Percentiles rank a stretch among this genome's conserved stretches.
These are phyloP conservation scores for Paracoccidioides lutzii DNA, from an alignment of 2,329 filamentous ascomycete genomes.

Conservation along the genomic window DNA sequence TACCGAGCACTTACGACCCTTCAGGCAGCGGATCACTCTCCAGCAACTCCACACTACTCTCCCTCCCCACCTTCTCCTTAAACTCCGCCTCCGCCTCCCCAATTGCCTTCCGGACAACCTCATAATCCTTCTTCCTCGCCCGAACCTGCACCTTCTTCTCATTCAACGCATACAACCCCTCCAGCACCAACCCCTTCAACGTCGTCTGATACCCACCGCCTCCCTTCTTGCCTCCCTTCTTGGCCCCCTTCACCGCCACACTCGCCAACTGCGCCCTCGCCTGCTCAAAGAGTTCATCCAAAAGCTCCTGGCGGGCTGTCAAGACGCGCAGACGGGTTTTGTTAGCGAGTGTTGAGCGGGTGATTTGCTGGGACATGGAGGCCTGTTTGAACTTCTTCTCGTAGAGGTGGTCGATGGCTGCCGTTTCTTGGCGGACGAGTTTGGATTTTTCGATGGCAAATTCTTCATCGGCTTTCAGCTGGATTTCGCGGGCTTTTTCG, in stretches of 20 bases:
- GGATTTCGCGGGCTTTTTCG: slow-evolving; percentile 94
- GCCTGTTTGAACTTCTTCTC: slow-evolving; percentile 99
- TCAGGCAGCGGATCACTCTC: slow-evolving; percentile 69
- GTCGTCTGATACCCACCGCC: slow-evolving; percentile 57
- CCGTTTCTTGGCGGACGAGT: slow-evolving; percentile 89
- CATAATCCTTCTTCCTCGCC: slow-evolving; percentile 67
- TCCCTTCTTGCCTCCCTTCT: slow-evolving; percentile 6
- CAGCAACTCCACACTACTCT: slow-evolving; percentile 58
- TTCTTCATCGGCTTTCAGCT: slow-evolving; percentile 97
- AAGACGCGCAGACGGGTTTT: slow-evolving; percentile 87
- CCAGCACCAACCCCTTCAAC: slow-evolving; percentile 69
- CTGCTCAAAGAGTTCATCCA: slow-evolving; percentile 78
- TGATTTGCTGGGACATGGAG: slow-evolving; percentile 97
- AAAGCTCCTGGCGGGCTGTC: slow-evolving; percentile 72
- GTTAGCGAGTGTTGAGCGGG: slow-evolving; percentile 88
- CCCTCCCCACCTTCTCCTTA: slow-evolving; percentile 61
- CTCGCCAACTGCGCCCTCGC: slow-evolving; percentile 59
- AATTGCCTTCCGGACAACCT: slow-evolving; percentile 62
- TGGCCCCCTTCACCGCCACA: slow-evolving; percentile 45
- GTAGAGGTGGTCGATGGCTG: slow-evolving; percentile 82
- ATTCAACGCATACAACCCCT: slow-evolving; percentile 77
- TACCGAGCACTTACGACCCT: slow-evolving; percentile 54
- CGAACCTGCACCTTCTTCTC: slow-evolving; percentile 66
- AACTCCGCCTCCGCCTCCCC: slow-evolving; percentile 68
- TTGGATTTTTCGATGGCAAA: slow-evolving; percentile 99